Evolutionary conservation across 768 basidiomycete species (phyloP).

Genomic region (Amanita inopinata): DNA sequence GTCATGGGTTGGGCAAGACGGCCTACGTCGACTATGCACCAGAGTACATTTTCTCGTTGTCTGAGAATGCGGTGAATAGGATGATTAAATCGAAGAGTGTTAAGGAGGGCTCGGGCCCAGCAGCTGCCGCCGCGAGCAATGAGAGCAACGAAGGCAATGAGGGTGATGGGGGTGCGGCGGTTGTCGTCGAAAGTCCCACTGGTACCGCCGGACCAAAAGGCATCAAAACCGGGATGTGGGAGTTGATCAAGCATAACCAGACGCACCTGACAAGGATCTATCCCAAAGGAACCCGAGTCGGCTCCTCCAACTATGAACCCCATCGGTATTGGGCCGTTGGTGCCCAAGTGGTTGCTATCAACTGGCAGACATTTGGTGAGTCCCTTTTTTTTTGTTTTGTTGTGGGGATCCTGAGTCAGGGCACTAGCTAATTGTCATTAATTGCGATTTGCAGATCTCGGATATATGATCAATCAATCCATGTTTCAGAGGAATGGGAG

Average conservation of each 20-base stretch:
- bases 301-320: slow-evolving; percentile 84
- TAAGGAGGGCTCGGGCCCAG: slow-evolving; percentile 2
- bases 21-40: slow-evolving; percentile 61
- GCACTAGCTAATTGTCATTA: slow-evolving; percentile 4
- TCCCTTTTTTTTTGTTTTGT: slow-evolving; percentile 9
- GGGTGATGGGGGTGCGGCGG: not conserved
- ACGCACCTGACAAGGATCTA: slow-evolving; percentile 83
- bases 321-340: slow-evolving; percentile 89
- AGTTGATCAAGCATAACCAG: slow-evolving; percentile 86
- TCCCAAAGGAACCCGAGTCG: slow-evolving; percentile 76
- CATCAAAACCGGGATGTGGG: slow-evolving; percentile 32
- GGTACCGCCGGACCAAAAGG: not conserved
- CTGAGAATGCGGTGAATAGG: slow-evolving; percentile 76
- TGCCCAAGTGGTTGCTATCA: slow-evolving; percentile 85
- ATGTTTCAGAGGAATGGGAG: slow-evolving; percentile 92
- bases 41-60: slow-evolving; percentile 88
- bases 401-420: not conserved
- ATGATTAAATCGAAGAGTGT: slow-evolving; percentile 40
- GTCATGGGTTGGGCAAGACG: slow-evolving; percentile 85
- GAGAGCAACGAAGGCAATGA: not conserved
- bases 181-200: not conserved
- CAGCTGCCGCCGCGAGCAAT: too few species aligned
- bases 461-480: slow-evolving; percentile 88
- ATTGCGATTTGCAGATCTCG: slow-evolving; percentile 48
- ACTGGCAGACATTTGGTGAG: slow-evolving; percentile 94